Conservation (phyloP, 1,284 basidiomycete species). For the Papiliotrema laurentii region DNA sequence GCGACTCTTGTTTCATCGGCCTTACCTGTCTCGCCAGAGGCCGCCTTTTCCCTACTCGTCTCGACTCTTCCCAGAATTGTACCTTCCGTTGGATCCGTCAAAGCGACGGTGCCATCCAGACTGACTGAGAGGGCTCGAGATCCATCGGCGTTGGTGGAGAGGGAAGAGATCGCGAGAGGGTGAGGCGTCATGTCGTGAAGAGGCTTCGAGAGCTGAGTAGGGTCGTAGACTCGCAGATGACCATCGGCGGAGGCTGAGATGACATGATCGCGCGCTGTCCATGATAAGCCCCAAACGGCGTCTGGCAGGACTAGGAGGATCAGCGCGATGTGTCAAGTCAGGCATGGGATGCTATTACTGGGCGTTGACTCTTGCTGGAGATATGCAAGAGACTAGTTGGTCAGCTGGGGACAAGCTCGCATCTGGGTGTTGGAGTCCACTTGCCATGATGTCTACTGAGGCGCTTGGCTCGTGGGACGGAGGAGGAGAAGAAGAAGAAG, state of each 20-base stretch:
- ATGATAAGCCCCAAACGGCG: constrained; percentile 36
- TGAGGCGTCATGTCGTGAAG: constrained; percentile 62
- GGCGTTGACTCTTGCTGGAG: constrained; percentile 38
- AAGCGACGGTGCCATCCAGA: constrained; percentile 68
- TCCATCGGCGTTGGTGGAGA: constrained; percentile 64
- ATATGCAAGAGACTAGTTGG: constrained; percentile 40
- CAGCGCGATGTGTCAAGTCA: background rate
- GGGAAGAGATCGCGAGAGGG: constrained; percentile 66
- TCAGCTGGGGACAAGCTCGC: too few relatives aligned
- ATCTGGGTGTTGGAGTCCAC: too few relatives aligned
- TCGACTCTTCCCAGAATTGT: constrained; percentile 61
- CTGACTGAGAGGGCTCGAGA: constrained; percentile 66
- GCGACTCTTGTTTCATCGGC: constrained; percentile 16
- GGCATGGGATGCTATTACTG: constrained; percentile 14
- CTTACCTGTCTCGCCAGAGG: constrained; percentile 65
- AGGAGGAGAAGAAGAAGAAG: too few relatives aligned
- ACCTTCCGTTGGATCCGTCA: constrained; percentile 65
- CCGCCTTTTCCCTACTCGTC: constrained; percentile 59
- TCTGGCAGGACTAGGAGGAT: constrained; percentile 28
- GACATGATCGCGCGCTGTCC: constrained; percentile 28
- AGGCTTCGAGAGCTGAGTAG: constrained; percentile 57
- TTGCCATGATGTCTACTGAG: too few relatives aligned
- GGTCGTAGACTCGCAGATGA: constrained; percentile 35
- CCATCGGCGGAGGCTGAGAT: constrained; percentile 40
- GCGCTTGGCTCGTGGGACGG: too few relatives aligned